Base-by-base conservation (phyloP, 1,284 basidiomycete species). In the Tylopilus orsonianus region DNA sequence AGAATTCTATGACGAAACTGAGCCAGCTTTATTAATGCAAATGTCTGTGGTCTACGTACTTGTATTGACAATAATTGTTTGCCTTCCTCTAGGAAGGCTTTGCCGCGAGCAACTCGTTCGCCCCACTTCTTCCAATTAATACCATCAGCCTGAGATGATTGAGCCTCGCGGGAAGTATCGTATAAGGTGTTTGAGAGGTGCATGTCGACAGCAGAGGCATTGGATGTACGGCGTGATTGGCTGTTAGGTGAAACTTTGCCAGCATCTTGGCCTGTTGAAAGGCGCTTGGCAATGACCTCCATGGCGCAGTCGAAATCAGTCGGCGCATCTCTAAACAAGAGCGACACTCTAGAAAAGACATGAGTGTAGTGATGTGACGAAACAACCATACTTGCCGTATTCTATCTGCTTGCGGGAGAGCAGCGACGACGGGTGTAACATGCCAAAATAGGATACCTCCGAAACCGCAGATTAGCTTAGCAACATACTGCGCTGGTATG, bases 241-340 rank as follows among this genome's bases (percentile, higher is more conserved):
- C 41, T 45, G 29, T 46, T 50, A 43, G 26, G 44, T 27, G 55
- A 61, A 12, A 58, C 47, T 5, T 73, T 68, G 29, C 58, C 62
- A 19, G 81, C 59, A 32, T 73, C 69, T 37, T 82, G 68, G 12
- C 84, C 83, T 24, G 72, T 68, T 30, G 78, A 74, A 9, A 85
- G 73, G 4, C 85, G 76, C 49, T 75, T 71, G 2, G 81, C 76
- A 30, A 87, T 85, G 9, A 87, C 59, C 27, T 82, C 75, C 78
- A 86, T 85, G 1, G 85, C 83, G 56, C 81, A 75, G 46, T 87
- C 82, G 2, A 79, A 75, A 58, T 87, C 83, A 5, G 82, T 85
- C 0, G 83, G 83, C 6, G 76, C 75, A 49, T 79, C 73, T 22
- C 56, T 54, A 39, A 86, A 72, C 4, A 72, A 66, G 5, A 72